Percentiles rank a stretch among this genome's conserved stretches.
Evolutionary conservation across 2,329 filamentous ascomycete genomes (phyloP).

Genomic region (Phialocephala subalpina): DNA sequence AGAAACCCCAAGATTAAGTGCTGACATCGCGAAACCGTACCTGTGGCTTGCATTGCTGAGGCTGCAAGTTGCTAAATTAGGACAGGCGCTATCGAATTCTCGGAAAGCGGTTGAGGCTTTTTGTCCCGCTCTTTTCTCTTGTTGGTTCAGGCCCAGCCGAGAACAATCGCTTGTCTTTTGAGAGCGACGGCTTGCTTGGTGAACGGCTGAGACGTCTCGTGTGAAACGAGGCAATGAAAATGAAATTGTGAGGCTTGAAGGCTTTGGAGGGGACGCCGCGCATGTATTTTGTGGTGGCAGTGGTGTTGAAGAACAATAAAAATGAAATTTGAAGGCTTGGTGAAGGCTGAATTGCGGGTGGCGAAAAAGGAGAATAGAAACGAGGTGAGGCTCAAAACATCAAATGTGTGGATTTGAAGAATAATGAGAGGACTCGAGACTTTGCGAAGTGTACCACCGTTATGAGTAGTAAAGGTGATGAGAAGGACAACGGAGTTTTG

Average conservation of each 20-base stretch:
- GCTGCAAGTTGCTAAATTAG: slow-evolving; percentile 1
- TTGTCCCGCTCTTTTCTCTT: neutral
- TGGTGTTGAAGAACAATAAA: no score
- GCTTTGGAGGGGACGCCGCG: no score
- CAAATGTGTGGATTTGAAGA: no score
- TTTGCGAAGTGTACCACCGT: neutral
- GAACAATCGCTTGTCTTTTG: neutral
- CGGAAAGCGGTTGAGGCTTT: slow-evolving; percentile 8
- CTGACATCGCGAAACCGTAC: neutral
- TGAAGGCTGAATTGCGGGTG: neutral
- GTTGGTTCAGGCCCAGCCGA: neutral
- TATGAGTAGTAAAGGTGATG: neutral
- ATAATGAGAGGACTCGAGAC: no score
- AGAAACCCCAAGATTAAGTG: neutral
- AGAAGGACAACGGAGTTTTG: neutral
- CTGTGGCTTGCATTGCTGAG: neutral
- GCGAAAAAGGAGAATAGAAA: no score
- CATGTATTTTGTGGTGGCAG: no score
- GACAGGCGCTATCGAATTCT: slow-evolving; percentile 9
- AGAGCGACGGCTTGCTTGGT: neutral
- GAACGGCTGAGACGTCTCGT: neutral
- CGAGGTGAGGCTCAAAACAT: no score
- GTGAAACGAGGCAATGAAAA: neutral
- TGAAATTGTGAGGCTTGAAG: neutral
- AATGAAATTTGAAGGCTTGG: neutral